These are phyloP conservation scores for Aureobasidium sp. DNA, from an alignment of 2,329 filamentous ascomycete species.

Conservation along the genomic window DNA sequence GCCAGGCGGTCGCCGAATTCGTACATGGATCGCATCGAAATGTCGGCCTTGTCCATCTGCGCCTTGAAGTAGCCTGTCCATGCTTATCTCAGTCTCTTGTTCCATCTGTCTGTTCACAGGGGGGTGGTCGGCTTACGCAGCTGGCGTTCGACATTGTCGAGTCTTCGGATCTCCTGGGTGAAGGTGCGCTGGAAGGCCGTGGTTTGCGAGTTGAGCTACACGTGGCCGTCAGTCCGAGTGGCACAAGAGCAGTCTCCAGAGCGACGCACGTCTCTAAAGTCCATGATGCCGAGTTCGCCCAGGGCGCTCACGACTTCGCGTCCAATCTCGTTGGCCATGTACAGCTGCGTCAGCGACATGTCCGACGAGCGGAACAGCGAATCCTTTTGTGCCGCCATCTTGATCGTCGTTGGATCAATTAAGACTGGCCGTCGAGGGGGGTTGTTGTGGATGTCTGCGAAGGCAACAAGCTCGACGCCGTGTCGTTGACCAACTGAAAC, in stretches of 20 bases:
- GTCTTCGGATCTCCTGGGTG: constrained; percentile 90
- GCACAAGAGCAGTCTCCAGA: background rate
- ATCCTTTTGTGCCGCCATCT: constrained; percentile 60
- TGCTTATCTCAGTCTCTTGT: constrained; percentile 3
- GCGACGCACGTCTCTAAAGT: constrained; percentile 83
- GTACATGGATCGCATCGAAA: constrained; percentile 79
- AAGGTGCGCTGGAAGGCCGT: constrained; percentile 96
- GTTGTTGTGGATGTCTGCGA: background rate
- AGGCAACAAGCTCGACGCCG: constrained; percentile 8
- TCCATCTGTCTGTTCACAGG: background rate
- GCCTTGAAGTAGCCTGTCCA: constrained; percentile 76
- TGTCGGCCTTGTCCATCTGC: constrained; percentile 90
- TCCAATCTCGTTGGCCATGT: constrained; percentile 97
- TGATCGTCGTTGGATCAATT: constrained; percentile 17
- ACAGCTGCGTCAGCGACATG: constrained; percentile 99
- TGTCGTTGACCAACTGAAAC: constrained; percentile 5
- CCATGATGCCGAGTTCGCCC: constrained; percentile 90
- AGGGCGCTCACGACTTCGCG: constrained; percentile 94
- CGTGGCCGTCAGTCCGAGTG: background rate
- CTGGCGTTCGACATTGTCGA: constrained; percentile 97
- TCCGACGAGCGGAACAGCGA: constrained; percentile 99
- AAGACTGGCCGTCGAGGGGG: background rate
- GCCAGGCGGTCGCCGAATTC: constrained; percentile 77
- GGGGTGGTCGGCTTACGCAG: constrained; percentile 55
- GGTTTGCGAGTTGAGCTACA: constrained; percentile 80